Conservation (phyloP, 176 grass and related monocot species). For the Zizania latifolia region DNA sequence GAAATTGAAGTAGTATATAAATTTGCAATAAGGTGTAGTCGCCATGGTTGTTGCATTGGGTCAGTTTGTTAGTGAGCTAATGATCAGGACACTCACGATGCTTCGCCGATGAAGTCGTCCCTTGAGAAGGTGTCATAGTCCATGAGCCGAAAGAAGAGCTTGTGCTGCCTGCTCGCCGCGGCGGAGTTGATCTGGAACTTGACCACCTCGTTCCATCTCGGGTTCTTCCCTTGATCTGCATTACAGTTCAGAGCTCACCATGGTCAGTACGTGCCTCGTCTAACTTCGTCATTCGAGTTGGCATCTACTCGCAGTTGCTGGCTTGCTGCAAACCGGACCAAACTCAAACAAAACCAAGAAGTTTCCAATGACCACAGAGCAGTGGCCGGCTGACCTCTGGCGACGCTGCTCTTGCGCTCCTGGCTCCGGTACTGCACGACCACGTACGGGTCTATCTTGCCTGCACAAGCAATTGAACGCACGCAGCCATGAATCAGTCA, state of each 20-base stretch:
- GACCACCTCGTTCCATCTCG: conserved; percentile 84
- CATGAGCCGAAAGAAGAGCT: conserved; percentile 58
- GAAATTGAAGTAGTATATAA: too few relatives aligned
- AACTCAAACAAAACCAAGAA: too few relatives aligned
- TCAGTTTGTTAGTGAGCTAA: too few relatives aligned
- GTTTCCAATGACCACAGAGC: neutral
- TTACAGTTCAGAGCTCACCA: neutral
- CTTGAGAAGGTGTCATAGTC: conserved; percentile 68
- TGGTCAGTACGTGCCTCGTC: neutral
- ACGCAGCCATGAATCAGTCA: neutral
- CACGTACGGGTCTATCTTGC: conserved; percentile 79
- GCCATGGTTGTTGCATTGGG: too few relatives aligned
- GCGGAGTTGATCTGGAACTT: conserved; percentile 61
- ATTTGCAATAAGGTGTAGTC: too few relatives aligned
- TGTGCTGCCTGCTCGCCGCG: conserved; percentile 48
- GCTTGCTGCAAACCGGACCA: too few relatives aligned
- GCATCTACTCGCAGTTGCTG: neutral
- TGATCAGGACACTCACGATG: too few relatives aligned
- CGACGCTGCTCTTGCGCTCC: conserved; percentile 72
- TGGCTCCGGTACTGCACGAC: conserved; percentile 67
- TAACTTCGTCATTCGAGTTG: neutral
- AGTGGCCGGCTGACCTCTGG: conserved; percentile 39
- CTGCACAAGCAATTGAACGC: conserved; percentile 35
- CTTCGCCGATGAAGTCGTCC: conserved; percentile 74
- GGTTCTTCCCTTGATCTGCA: conserved; percentile 67